Evolutionary conservation across 1,139 yeast genomes (phyloP).

Genomic region (Lodderomyces oxycetoniae): DNA sequence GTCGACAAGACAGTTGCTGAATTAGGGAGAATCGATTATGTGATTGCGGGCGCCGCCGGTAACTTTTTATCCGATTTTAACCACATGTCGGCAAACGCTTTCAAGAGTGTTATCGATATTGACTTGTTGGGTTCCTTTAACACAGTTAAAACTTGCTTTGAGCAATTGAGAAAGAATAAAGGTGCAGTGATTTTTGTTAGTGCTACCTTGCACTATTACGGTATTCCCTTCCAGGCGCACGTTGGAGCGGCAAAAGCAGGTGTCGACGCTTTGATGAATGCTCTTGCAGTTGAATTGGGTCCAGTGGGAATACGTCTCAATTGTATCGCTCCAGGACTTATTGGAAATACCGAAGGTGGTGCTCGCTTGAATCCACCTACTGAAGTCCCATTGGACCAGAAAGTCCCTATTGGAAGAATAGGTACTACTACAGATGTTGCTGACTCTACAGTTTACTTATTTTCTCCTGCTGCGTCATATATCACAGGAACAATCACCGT

Average conservation of each 20-base stretch:
- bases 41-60: constrained; percentile 97
- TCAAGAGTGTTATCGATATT: constrained; percentile 80
- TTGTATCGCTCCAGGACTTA: constrained; percentile 88
- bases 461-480: constrained; percentile 76
- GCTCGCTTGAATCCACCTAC: constrained; percentile 47
- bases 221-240: constrained; percentile 86
- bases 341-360: constrained; percentile 81
- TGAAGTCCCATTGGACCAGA: constrained; percentile 33
- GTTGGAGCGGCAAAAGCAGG: constrained; percentile 98
- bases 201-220: constrained; percentile 86
- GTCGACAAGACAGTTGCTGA: constrained; percentile 59
- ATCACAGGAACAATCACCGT: constrained; percentile 74
- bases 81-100: constrained; percentile 78
- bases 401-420: constrained; percentile 70
- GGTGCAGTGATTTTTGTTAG: constrained; percentile 82
- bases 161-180: constrained; percentile 59
- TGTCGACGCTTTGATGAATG: constrained; percentile 79
- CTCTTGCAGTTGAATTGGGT: constrained; percentile 86
- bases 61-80: constrained; percentile 81
- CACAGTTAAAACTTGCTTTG: constrained; percentile 78
- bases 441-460: constrained; percentile 76
- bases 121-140: constrained; percentile 87
- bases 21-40: constrained; percentile 75
- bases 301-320: constrained; percentile 82
- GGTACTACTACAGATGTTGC: constrained; percentile 83